These are phyloP conservation scores for Phytophthora litchii DNA, from an alignment of 352 stramenopile genomes.

Conservation along the genomic window DNA sequence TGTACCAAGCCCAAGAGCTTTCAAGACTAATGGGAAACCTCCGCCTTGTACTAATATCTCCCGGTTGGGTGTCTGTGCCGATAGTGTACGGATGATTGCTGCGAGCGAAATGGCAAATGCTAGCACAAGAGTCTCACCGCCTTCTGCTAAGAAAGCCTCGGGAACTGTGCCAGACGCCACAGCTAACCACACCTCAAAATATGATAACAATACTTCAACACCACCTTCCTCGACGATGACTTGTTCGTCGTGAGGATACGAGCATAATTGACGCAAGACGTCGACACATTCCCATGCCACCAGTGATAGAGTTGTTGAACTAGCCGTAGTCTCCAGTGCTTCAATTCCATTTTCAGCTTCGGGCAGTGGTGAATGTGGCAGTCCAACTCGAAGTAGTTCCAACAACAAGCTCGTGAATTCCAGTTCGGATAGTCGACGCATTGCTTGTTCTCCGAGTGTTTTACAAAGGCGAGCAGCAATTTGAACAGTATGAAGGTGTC, in stretches of 20 bases:
- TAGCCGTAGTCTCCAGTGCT: neutral
- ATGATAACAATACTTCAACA: slow-evolving; percentile 46
- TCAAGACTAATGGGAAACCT: slow-evolving; percentile 51
- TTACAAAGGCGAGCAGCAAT: slow-evolving; percentile 37
- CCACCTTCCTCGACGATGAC: slow-evolving; percentile 49
- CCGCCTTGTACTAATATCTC: slow-evolving; percentile 36
- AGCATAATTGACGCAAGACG: slow-evolving; percentile 47
- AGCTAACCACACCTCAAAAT: slow-evolving; percentile 39
- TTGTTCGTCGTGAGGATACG: slow-evolving; percentile 42
- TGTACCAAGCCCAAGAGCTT: slow-evolving; percentile 23
- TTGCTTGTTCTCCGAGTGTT: slow-evolving; percentile 36
- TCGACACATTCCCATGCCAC: slow-evolving; percentile 43
- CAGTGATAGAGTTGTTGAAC: slow-evolving; percentile 11
- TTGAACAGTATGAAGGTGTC: slow-evolving; percentile 29
- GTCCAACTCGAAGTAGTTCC: slow-evolving; percentile 38
- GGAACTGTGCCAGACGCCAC: slow-evolving; percentile 23
- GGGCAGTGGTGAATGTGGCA: slow-evolving; percentile 1
- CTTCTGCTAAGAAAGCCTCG: slow-evolving; percentile 10
- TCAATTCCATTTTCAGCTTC: slow-evolving; percentile 8
- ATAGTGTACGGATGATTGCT: slow-evolving; percentile 25
- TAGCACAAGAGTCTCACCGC: slow-evolving; percentile 23
- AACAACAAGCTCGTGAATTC: slow-evolving; percentile 50
- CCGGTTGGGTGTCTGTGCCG: slow-evolving; percentile 30
- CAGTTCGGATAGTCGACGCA: slow-evolving; percentile 43
- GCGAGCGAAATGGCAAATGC: slow-evolving; percentile 22